phyloP scores from a whole-genome alignment of 2,329 filamentous ascomycete genomes.

The Fusarium coicis region DNA sequence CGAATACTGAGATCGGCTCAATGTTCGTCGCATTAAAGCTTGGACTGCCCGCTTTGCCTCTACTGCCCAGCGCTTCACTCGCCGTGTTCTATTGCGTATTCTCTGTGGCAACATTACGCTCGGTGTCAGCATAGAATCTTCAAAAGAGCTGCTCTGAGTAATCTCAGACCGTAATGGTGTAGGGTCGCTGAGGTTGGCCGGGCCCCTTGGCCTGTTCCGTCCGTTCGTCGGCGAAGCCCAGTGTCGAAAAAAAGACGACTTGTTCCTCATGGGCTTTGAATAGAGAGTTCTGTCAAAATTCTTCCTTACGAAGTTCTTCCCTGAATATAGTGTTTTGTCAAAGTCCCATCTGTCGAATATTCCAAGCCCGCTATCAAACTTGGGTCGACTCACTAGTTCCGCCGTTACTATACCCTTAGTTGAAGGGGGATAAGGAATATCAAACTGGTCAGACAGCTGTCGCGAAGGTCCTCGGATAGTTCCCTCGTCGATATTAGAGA shows the following conservation, averaged over 20 bases:
- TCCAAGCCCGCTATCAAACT: slow-evolving; percentile 11
- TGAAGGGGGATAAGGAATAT: slow-evolving; percentile 48
- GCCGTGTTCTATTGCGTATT: slow-evolving; percentile 37
- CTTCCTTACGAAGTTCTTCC: not conserved
- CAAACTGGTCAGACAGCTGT: slow-evolving; percentile 49
- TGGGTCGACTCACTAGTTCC: slow-evolving; percentile 1
- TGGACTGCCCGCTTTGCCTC: slow-evolving; percentile 49
- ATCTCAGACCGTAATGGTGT: not conserved
- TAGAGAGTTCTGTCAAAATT: not conserved
- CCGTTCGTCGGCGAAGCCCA: slow-evolving; percentile 28
- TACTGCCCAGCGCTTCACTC: slow-evolving; percentile 50
- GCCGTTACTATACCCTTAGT: slow-evolving; percentile 19
- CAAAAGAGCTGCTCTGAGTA: slow-evolving; percentile 6
- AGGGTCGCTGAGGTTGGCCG: slow-evolving; percentile 7
- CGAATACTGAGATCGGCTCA: slow-evolving; percentile 46
- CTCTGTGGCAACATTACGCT: not conserved
- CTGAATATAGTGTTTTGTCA: not conserved
- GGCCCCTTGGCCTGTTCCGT: slow-evolving; percentile 17
- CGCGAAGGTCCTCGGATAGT: slow-evolving; percentile 24
- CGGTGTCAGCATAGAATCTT: slow-evolving; percentile 3
- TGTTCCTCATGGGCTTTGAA: slow-evolving; percentile 41
- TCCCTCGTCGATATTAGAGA: slow-evolving; percentile 22
- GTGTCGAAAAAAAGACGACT: slow-evolving; percentile 47
- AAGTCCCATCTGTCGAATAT: not conserved
- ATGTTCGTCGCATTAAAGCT: slow-evolving; percentile 47